A percentile compares a stretch with the other conserved stretches of the same genome.
phyloP scores from a whole-genome alignment of 2,329 filamentous ascomycete species.

The Phaeosphaeria sp. region DNA sequence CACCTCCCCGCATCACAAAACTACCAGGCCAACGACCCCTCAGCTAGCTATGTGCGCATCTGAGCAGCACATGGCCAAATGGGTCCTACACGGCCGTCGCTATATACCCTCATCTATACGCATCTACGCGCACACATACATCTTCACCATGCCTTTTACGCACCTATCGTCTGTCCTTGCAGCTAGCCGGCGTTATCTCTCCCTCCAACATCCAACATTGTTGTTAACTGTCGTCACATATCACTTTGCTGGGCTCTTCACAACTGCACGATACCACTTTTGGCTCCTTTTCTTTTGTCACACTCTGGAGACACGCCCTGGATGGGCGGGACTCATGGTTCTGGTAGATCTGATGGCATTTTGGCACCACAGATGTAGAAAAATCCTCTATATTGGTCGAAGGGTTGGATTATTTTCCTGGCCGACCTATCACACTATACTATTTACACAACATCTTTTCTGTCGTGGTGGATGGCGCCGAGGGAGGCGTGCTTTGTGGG shows the following conservation, averaged over 20 bases:
- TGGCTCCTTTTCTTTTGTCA: conserved; percentile 5
- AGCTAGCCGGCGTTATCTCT: not conserved
- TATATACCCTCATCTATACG: conserved; percentile 5
- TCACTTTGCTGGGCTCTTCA: conserved; percentile 3
- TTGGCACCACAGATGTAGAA: not conserved
- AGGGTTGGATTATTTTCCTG: not conserved
- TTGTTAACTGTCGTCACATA: not conserved
- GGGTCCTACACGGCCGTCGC: not conserved
- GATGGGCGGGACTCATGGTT: not conserved
- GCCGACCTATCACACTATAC: not conserved
- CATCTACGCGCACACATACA: not conserved
- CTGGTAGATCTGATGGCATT: not conserved
- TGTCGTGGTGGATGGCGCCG: not conserved
- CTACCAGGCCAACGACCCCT: conserved; percentile 29
- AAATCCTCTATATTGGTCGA: not conserved
- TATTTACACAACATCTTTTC: not conserved
- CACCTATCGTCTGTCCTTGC: not conserved
- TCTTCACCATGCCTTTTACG: not conserved
- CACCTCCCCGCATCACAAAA: conserved; percentile 35
- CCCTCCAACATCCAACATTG: not conserved
- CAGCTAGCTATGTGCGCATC: conserved; percentile 32
- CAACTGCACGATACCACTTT: conserved; percentile 11
- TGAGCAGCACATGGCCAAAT: conserved; percentile 11
- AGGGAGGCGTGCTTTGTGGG: not conserved
- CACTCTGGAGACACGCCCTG: not conserved